Evolutionary conservation across 352 stramenopile species (phyloP).

Genomic region (Phytopythium vexans): DNA sequence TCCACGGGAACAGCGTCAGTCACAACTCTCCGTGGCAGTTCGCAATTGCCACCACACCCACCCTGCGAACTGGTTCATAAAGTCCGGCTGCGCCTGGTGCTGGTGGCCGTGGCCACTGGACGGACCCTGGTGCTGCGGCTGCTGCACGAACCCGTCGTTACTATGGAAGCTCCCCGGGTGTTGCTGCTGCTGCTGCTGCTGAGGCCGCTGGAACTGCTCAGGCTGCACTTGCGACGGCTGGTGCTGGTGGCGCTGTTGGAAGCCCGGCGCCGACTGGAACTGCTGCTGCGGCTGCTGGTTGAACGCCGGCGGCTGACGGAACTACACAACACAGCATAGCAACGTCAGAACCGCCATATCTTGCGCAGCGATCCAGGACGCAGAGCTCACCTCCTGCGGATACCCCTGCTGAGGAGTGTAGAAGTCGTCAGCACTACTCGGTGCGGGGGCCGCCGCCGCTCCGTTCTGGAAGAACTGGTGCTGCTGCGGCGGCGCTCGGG

Average conservation of each 20-base stretch:
- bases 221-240: background rate
- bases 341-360: background rate
- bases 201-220: background rate
- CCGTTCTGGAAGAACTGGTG: conserved; percentile 55
- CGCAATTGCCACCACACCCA: conserved; percentile 14
- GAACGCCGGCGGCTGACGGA: conserved; percentile 22
- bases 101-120: conserved; percentile 3
- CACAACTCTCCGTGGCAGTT: background rate
- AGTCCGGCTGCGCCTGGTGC: conserved; percentile 41
- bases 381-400: conserved; percentile 32
- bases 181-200: conserved; percentile 24
- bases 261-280: conserved; percentile 24
- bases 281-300: conserved; percentile 28
- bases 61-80: conserved; percentile 77
- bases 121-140: conserved; percentile 9
- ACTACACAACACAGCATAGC: conserved; percentile 16
- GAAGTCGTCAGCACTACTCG: conserved; percentile 20
- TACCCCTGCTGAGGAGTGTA: conserved; percentile 25
- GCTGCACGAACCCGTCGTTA: conserved; percentile 12
- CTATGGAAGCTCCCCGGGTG: conserved; percentile 15
- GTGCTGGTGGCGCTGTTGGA: conserved; percentile 30
- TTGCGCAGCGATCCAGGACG: background rate
- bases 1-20: background rate
- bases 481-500: conserved; percentile 35
- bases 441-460: conserved; percentile 4